These are phyloP conservation scores for Leccinum variicolor DNA, from an alignment of 768 basidiomycete species.

Conservation along the genomic window DNA sequence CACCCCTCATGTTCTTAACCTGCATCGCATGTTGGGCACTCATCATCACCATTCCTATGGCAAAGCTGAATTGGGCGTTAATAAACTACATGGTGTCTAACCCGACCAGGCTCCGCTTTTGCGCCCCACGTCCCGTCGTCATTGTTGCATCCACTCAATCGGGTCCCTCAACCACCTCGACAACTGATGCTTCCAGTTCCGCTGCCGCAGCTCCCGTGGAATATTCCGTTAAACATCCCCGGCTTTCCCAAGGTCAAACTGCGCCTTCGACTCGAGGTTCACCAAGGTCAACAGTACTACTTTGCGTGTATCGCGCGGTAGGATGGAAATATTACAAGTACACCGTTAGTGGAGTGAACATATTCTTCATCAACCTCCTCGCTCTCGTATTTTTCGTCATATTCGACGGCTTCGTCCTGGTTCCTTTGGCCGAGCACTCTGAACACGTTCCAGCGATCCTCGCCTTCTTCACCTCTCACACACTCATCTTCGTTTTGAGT, in stretches of 20 bases:
- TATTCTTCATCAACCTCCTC: conserved; percentile 93
- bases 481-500: conserved; percentile 78
- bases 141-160: conserved; percentile 37
- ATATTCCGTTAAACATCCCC: conserved; percentile 66
- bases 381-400: conserved; percentile 95
- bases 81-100: conserved; percentile 75
- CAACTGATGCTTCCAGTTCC: conserved; percentile 4
- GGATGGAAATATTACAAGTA: conserved; percentile 98
- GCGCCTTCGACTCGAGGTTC: conserved; percentile 72
- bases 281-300: conserved; percentile 82
- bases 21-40: conserved; percentile 94
- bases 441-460: conserved; percentile 66
- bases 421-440: conserved; percentile 63
- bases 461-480: conserved; percentile 64
- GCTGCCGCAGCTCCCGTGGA: conserved; percentile 34
- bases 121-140: conserved; percentile 76
- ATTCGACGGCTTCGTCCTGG: conserved; percentile 83
- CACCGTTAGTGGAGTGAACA: conserved; percentile 97
- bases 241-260: conserved; percentile 81
- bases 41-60: conserved; percentile 97
- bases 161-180: conserved; percentile 14
- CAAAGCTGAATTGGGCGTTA: conserved; percentile 94
- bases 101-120: conserved; percentile 88
- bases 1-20: conserved; percentile 84
- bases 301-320: conserved; percentile 91